Percentiles rank a stretch among this genome's conserved stretches.
phyloP scores from a whole-genome alignment of 1,284 basidiomycete genomes.

The Peniophora sp. region DNA sequence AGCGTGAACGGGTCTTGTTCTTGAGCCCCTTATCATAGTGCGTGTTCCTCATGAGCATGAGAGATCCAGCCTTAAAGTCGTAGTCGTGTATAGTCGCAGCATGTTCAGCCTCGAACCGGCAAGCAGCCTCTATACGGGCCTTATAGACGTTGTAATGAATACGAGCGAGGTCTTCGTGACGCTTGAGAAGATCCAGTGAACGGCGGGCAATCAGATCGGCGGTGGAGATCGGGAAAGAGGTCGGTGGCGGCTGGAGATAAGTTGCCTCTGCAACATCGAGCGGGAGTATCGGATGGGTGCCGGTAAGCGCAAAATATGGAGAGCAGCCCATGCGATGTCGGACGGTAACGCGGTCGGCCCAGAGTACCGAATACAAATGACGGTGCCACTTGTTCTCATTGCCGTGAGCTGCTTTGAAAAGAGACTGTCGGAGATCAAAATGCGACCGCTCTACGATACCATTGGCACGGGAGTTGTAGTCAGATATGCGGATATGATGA shows the following conservation, averaged over 20 bases:
- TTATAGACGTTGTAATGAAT: too few relatives aligned
- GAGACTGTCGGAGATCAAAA: conserved; percentile 23
- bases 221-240: too few relatives aligned
- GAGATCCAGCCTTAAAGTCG: conserved; percentile 13
- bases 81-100: conserved; percentile 4
- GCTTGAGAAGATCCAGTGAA: too few relatives aligned
- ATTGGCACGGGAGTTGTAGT: conserved; percentile 37
- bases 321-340: conserved; percentile 23
- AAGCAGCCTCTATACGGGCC: conserved; percentile 1
- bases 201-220: too few relatives aligned
- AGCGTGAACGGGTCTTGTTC: conserved; percentile 19
- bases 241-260: too few relatives aligned
- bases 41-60: conserved; percentile 21
- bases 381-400: conserved; percentile 23
- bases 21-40: conserved; percentile 17
- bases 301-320: too few relatives aligned
- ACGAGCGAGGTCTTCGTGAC: too few relatives aligned
- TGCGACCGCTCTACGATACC: conserved; percentile 30
- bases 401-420: conserved; percentile 27
- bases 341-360: conserved; percentile 31
- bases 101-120: conserved; percentile 8
- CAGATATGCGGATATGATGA: conserved; percentile 30
- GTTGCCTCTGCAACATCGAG: too few relatives aligned
- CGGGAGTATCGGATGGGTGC: too few relatives aligned
- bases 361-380: conserved; percentile 24